Conservation (phyloP, 371 early-diverging fungal species). For the Mucor circinelloides region DNA sequence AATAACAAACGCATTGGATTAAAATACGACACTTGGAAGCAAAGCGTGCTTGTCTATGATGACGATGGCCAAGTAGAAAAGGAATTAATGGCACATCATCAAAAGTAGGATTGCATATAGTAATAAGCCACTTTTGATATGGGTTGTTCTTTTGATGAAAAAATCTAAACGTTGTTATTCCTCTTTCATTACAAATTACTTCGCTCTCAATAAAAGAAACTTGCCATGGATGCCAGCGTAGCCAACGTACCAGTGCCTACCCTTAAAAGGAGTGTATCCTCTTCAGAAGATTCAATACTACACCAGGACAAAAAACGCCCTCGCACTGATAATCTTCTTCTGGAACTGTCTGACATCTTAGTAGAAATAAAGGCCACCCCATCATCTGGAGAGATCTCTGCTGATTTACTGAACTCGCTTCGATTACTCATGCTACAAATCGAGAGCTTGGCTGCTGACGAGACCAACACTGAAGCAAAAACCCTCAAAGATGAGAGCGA, state of each 20-base stretch:
- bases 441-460: conserved; percentile 39
- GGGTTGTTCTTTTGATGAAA: background rate
- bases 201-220: background rate
- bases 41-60: conserved; percentile 82
- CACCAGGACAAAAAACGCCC: conserved; percentile 12
- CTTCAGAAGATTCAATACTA: background rate
- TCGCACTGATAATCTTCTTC: conserved; percentile 19
- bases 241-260: background rate
- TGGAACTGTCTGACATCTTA: conserved; percentile 34
- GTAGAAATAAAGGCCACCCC: conserved; percentile 43
- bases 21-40: conserved; percentile 80
- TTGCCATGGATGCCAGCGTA: background rate
- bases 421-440: conserved; percentile 43
- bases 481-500: conserved; percentile 42
- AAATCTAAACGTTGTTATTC: background rate
- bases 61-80: conserved; percentile 76
- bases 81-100: conserved; percentile 32
- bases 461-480: conserved; percentile 34
- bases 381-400: conserved; percentile 45
- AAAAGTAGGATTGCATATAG: background rate
- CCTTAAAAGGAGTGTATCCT: conserved; percentile 19
- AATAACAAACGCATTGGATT: conserved; percentile 81
- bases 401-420: conserved; percentile 37
- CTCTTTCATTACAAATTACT: background rate
- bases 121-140: conserved; percentile 2